These are phyloP conservation scores for Scheffersomyces spartinae DNA, from an alignment of 805 yeast species.

Conservation along the genomic window DNA sequence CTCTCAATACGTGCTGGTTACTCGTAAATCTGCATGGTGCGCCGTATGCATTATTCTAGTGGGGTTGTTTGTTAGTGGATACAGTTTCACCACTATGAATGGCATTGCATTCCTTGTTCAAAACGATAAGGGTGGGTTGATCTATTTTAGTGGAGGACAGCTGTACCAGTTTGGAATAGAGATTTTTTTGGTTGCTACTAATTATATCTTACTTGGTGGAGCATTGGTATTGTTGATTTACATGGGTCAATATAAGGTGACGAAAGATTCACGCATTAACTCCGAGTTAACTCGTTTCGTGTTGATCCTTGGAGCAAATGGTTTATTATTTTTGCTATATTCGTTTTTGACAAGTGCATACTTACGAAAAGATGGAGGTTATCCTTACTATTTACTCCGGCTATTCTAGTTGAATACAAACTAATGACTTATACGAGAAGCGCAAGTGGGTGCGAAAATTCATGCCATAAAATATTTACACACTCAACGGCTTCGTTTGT, in stretches of 20 bases:
- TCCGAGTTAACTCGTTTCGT: slow-evolving; percentile 8
- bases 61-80: slow-evolving; percentile 44
- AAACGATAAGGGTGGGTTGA: slow-evolving; percentile 37
- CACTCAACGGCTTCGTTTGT: too few relatives aligned
- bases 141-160: slow-evolving; percentile 52
- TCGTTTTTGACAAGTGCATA: slow-evolving; percentile 34
- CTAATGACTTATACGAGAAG: too few relatives aligned
- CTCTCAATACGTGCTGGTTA: slow-evolving; percentile 7
- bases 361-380: slow-evolving; percentile 33
- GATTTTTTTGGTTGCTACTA: slow-evolving; percentile 37
- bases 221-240: slow-evolving; percentile 29
- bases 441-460: too few relatives aligned
- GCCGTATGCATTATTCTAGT: slow-evolving; percentile 29
- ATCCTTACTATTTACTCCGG: too few relatives aligned
- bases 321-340: slow-evolving; percentile 30
- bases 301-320: too few relatives aligned
- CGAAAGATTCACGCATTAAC: slow-evolving; percentile 8
- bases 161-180: slow-evolving; percentile 67
- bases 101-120: slow-evolving; percentile 52
- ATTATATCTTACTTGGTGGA: slow-evolving; percentile 37
- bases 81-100: slow-evolving; percentile 49
- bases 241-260: slow-evolving; percentile 19
- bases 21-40: slow-evolving; percentile 3
- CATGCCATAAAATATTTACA: too few relatives aligned
- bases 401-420: too few relatives aligned